Evolutionary conservation across 257 asterid species (phyloP).

Genomic region (Solanum chmielewskii): DNA sequence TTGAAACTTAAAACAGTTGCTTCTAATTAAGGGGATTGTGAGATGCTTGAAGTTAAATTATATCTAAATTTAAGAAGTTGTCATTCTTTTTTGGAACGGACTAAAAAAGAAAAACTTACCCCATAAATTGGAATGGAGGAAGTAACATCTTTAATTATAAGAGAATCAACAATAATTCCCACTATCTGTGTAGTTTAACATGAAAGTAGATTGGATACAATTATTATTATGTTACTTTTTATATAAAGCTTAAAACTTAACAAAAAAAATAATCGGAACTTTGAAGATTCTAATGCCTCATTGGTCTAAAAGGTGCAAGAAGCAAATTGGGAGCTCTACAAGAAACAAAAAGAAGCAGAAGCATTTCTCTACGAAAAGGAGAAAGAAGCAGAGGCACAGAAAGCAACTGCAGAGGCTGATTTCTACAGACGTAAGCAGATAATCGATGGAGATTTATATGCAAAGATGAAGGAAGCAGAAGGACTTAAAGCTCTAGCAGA

Average conservation of each 20-base stretch:
- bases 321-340: conserved; percentile 62
- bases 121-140: not conserved
- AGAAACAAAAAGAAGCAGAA: conserved; percentile 51
- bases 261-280: not conserved
- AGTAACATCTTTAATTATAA: too few relatives aligned
- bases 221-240: not conserved
- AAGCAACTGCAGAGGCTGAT: conserved; percentile 42
- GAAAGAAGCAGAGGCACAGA: conserved; percentile 45
- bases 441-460: conserved; percentile 43
- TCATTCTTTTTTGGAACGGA: not conserved
- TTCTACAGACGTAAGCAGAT: conserved; percentile 24
- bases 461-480: conserved; percentile 54
- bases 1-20: not conserved
- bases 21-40: accelerated
- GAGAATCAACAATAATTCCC: not conserved
- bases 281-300: not conserved
- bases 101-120: not conserved
- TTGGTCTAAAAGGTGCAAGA: conserved; percentile 34
- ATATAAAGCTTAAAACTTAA: not conserved
- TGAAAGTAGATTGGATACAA: not conserved
- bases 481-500: conserved; percentile 47
- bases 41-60: not conserved
- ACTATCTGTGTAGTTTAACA: not conserved
- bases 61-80: not conserved
- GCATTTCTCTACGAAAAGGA: conserved; percentile 45